A percentile compares a stretch with the other conserved stretches of the same genome.
phyloP scores from a whole-genome alignment of 345 rosid species.

The Rhodamnia argentea region DNA sequence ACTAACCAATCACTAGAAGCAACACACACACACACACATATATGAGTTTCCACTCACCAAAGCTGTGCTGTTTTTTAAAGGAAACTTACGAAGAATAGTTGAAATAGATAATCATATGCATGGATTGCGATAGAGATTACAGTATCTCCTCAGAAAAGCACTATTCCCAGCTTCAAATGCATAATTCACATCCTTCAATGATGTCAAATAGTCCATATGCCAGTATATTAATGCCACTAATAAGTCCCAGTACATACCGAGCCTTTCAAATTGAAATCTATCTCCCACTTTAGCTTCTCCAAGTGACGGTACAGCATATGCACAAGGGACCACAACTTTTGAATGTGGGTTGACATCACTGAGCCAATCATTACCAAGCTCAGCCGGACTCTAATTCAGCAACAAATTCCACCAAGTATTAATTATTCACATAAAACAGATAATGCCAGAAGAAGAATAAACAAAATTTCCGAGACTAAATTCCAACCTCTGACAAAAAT shows the following conservation, averaged over 20 bases:
- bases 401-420: neutral
- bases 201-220: neutral
- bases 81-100: neutral
- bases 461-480: neutral
- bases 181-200: neutral
- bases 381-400: constrained; percentile 67
- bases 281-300: constrained; percentile 51
- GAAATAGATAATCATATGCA: neutral
- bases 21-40: no score
- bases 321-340: constrained; percentile 46
- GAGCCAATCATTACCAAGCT: constrained; percentile 68
- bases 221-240: neutral
- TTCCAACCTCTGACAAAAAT: constrained; percentile 69
- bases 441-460: neutral
- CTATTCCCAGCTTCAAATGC: neutral
- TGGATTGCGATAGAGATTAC: neutral
- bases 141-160: neutral
- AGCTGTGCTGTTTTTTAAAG: neutral
- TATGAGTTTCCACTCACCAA: neutral
- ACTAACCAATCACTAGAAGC: neutral
- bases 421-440: neutral
- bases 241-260: constrained; percentile 37
- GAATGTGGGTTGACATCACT: constrained; percentile 65
- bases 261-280: constrained; percentile 85
- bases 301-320: constrained; percentile 56